These are phyloP conservation scores for Micractinium sp. DNA, from an alignment of 139 green algal species.

Conservation along the genomic window DNA sequence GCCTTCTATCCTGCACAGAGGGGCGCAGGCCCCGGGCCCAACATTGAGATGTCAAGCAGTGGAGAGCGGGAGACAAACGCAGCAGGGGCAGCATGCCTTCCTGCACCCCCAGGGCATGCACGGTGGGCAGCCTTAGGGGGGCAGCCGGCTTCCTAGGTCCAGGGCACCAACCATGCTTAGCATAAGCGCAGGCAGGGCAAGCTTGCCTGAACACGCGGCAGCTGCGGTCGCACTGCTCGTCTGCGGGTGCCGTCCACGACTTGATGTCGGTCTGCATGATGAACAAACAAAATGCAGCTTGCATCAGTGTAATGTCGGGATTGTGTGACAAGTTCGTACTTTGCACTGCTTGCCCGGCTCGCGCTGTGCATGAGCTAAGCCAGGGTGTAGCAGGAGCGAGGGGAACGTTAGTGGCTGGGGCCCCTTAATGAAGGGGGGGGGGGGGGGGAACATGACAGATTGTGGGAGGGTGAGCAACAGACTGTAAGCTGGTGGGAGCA, in stretches of 20 bases:
- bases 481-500: no score
- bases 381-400: no score
- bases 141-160: neutral
- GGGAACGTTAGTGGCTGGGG: no score
- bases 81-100: no score
- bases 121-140: neutral
- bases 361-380: no score
- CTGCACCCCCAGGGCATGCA: neutral
- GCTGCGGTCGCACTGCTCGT: conserved; percentile 19
- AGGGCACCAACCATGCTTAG: neutral
- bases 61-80: conserved; percentile 42
- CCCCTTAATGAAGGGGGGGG: no score
- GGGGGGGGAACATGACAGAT: no score
- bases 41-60: no score
- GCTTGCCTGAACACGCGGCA: conserved; percentile 29
- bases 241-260: conserved; percentile 68
- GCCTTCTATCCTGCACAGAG: conserved; percentile 64
- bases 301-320: neutral
- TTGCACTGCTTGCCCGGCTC: no score
- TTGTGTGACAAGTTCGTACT: no score
- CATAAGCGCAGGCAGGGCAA: no score
- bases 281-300: neutral
- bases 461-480: no score
- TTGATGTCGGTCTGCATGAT: conserved; percentile 84
- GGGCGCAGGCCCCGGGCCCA: conserved; percentile 51